phyloP scores from a whole-genome alignment of 2,329 filamentous ascomycete species.

The Clonostachys rhizophaga region DNA sequence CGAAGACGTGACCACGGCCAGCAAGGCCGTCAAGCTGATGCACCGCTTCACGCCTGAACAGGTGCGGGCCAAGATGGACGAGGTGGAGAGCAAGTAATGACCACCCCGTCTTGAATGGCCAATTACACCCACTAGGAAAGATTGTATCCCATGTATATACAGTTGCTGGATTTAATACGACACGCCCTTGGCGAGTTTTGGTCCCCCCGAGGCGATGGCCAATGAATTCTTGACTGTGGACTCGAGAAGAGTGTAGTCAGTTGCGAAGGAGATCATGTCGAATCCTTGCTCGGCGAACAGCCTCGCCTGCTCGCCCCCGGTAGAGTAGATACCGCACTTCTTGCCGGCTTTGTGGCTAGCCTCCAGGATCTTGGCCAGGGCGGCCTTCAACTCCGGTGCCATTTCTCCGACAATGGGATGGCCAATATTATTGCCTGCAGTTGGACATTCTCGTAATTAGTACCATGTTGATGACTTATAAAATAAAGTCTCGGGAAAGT shows the following conservation, averaged over 20 bases:
- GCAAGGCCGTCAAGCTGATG: conserved; percentile 68
- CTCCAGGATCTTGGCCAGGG: conserved; percentile 51
- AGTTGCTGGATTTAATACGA: conserved; percentile 27
- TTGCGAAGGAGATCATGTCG: conserved; percentile 56
- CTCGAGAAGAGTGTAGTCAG: conserved; percentile 49
- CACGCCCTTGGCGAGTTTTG: conserved; percentile 25
- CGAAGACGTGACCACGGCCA: conserved; percentile 48
- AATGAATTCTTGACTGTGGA: conserved; percentile 37
- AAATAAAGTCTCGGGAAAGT: conserved; percentile 2
- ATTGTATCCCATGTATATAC: not conserved
- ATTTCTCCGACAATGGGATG: conserved; percentile 57
- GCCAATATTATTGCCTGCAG: conserved; percentile 51
- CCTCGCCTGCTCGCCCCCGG: conserved; percentile 49
- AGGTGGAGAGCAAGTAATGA: conserved; percentile 30
- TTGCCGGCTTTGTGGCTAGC: conserved; percentile 60
- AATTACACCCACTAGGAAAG: not conserved
- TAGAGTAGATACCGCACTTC: conserved; percentile 59
- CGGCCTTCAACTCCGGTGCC: conserved; percentile 51
- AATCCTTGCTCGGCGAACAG: conserved; percentile 51
- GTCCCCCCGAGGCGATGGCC: conserved; percentile 36
- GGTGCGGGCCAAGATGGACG: conserved; percentile 65
- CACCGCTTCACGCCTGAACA: conserved; percentile 68
- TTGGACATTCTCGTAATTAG: not conserved
- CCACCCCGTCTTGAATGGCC: not conserved
- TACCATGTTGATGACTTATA: not conserved